Evolutionary conservation across 179 eudicot genomes (phyloP).

Genomic region (Beta corolliflora): DNA sequence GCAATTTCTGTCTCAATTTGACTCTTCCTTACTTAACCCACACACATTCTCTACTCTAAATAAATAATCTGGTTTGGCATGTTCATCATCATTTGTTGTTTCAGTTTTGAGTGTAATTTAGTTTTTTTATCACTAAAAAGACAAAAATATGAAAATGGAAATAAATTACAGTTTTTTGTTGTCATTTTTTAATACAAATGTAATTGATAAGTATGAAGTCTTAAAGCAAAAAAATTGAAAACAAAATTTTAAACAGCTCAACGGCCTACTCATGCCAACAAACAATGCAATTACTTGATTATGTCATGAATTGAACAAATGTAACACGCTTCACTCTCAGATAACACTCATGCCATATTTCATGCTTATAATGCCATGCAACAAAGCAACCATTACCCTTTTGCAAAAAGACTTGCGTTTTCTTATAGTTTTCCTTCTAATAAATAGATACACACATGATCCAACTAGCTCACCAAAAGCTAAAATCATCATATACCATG

Average conservation of each 20-base stretch:
- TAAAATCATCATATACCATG: not conserved
- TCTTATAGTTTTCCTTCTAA: not conserved
- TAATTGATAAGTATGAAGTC: too few species aligned
- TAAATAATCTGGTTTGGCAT: not conserved
- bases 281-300: not conserved
- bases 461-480: not conserved
- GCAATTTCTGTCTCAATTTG: too few species aligned
- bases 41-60: too few species aligned
- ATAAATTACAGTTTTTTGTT: too few species aligned
- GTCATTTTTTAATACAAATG: too few species aligned
- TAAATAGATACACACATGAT: slow-evolving; percentile 6
- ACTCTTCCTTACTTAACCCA: too few species aligned
- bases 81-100: not conserved
- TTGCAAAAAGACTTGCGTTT: not conserved
- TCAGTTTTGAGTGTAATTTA: not conserved
- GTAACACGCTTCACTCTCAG: not conserved
- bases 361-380: slow-evolving; percentile 21
- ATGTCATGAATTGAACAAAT: not conserved
- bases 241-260: not conserved
- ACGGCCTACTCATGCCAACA: not conserved
- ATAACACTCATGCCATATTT: not conserved
- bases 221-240: too few species aligned
- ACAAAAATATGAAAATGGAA: too few species aligned
- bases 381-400: not conserved
- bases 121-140: too few species aligned